A percentile compares a stretch with the other conserved stretches of the same genome.
Evolutionary conservation across 805 yeast genomes (phyloP).

Genomic region (Ogataea ramenticola): DNA sequence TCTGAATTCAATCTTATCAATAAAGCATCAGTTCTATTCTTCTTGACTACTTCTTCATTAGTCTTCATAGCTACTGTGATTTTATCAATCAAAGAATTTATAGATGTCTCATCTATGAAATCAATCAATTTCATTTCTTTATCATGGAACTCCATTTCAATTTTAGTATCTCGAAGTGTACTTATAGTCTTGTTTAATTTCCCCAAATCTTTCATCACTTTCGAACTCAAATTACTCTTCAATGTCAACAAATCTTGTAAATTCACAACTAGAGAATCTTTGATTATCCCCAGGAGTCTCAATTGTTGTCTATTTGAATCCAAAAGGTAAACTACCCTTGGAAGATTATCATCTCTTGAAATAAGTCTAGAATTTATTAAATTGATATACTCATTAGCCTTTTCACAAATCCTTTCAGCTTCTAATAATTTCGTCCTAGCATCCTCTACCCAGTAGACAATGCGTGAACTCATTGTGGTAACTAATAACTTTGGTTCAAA

Average conservation of each 20-base stretch:
- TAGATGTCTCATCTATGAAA: conserved; percentile 37
- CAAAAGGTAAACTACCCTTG: conserved; percentile 36
- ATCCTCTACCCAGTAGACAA: background rate
- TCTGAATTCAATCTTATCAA: conserved; percentile 19
- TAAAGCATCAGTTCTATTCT: conserved; percentile 20
- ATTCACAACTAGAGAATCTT: conserved; percentile 23
- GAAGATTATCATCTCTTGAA: conserved; percentile 32
- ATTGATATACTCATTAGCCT: conserved; percentile 36
- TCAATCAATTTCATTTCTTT: conserved; percentile 28
- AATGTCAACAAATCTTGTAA: conserved; percentile 17
- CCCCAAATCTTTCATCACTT: conserved; percentile 23
- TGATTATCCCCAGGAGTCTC: conserved; percentile 28
- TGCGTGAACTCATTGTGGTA: background rate
- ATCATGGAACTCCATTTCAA: conserved; percentile 25
- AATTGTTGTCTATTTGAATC: conserved; percentile 43
- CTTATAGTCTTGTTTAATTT: conserved; percentile 26
- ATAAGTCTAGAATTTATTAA: conserved; percentile 30
- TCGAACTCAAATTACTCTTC: conserved; percentile 14
- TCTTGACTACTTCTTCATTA: conserved; percentile 21
- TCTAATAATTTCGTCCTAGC: conserved; percentile 3
- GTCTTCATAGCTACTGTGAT: conserved; percentile 22
- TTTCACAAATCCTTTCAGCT: conserved; percentile 46
- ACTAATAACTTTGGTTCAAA: too few relatives aligned
- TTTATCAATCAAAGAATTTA: conserved; percentile 26
- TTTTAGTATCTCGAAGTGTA: conserved; percentile 27